phyloP scores from a whole-genome alignment of 1,284 basidiomycete species.

The Malassezia caprae region DNA sequence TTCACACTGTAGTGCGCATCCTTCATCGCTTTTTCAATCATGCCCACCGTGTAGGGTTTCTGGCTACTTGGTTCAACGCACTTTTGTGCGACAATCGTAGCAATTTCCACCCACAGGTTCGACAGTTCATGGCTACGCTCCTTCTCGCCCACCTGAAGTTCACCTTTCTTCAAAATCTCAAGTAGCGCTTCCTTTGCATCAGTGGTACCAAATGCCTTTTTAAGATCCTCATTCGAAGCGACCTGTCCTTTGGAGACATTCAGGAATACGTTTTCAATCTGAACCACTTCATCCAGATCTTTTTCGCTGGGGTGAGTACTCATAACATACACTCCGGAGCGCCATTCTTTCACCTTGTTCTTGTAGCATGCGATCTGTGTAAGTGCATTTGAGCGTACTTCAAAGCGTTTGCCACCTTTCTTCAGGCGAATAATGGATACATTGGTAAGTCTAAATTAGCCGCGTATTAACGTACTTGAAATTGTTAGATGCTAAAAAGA shows the following conservation, averaged over 20 bases:
- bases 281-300: slow-evolving; percentile 86
- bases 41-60: slow-evolving; percentile 79
- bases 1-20: slow-evolving; percentile 88
- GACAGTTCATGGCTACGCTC: slow-evolving; percentile 81
- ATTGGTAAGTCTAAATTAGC: slow-evolving; percentile 61
- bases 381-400: slow-evolving; percentile 46
- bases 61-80: slow-evolving; percentile 85
- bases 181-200: slow-evolving; percentile 66
- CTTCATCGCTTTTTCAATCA: slow-evolving; percentile 95
- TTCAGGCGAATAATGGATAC: slow-evolving; percentile 89
- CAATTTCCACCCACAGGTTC: slow-evolving; percentile 78
- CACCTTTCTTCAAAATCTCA: slow-evolving; percentile 92
- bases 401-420: slow-evolving; percentile 94
- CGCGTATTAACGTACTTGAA: slow-evolving; percentile 30
- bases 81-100: slow-evolving; percentile 84
- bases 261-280: slow-evolving; percentile 88
- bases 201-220: slow-evolving; percentile 77
- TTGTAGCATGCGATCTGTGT: slow-evolving; percentile 85
- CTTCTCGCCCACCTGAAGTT: slow-evolving; percentile 93
- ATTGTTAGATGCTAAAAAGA: slow-evolving; percentile 32
- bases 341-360: slow-evolving; percentile 96
- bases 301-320: slow-evolving; percentile 55
- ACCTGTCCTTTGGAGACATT: slow-evolving; percentile 95
- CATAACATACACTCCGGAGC: slow-evolving; percentile 62
- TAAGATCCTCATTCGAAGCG: slow-evolving; percentile 75